phyloP scores from a whole-genome alignment of 2,329 filamentous ascomycete genomes.

The Dendryphion nanum region DNA sequence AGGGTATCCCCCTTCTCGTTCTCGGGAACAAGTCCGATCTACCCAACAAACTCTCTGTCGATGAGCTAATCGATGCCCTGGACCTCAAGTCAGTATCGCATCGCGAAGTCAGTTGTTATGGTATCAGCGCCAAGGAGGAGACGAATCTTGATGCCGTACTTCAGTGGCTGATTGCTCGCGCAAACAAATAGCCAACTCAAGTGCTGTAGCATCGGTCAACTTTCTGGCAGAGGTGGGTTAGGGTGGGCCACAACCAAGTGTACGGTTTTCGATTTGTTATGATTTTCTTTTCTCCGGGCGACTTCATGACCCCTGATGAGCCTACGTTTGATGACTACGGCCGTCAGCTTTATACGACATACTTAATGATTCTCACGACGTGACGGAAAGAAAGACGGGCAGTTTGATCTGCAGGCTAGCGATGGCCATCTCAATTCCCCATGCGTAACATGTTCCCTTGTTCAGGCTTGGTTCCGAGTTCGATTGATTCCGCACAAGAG shows the following conservation, averaged over 20 bases:
- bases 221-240: too few relatives aligned
- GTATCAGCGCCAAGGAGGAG: conserved; percentile 97
- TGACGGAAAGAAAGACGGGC: conserved; percentile 52
- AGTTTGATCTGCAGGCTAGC: conserved; percentile 46
- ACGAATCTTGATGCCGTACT: conserved; percentile 97
- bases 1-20: conserved; percentile 88
- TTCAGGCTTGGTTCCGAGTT: conserved; percentile 11
- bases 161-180: conserved; percentile 91
- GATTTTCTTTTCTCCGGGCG: conserved; percentile 14
- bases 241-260: too few relatives aligned
- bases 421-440: conserved; percentile 46
- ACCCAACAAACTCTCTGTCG: conserved; percentile 83
- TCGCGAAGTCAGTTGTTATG: conserved; percentile 96
- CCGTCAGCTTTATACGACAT: conserved; percentile 42
- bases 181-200: conserved; percentile 47
- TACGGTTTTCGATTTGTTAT: too few relatives aligned
- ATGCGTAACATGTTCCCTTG: conserved; percentile 28
- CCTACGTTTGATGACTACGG: conserved; percentile 36
- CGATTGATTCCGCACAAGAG: background rate
- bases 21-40: conserved; percentile 98
- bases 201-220: too few relatives aligned
- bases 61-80: conserved; percentile 91
- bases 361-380: conserved; percentile 54
- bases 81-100: conserved; percentile 85
- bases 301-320: conserved; percentile 33